Conservation (phyloP, 352 stramenopile species). For the Pythium dissotocum region DNA sequence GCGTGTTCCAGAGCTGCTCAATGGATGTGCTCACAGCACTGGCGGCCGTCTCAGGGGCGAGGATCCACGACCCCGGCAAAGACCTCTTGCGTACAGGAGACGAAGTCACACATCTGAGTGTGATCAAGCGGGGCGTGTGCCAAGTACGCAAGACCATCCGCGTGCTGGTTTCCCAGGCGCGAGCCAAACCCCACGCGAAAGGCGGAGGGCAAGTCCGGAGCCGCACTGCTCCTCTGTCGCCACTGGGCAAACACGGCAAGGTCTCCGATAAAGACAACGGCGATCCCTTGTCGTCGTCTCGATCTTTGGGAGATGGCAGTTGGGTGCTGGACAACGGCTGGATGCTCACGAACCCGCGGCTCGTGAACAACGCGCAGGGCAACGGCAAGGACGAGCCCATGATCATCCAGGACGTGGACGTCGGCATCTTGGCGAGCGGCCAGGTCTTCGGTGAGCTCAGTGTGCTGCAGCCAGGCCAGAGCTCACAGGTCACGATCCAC, state of each 20-base stretch:
- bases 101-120: slow-evolving; percentile 59
- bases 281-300: slow-evolving; percentile 34
- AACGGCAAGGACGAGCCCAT: slow-evolving; percentile 22
- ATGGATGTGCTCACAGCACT: slow-evolving; percentile 53
- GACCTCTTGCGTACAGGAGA: slow-evolving; percentile 56
- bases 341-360: slow-evolving; percentile 78
- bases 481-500: slow-evolving; percentile 59
- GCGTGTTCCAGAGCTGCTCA: slow-evolving; percentile 60
- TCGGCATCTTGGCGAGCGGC: slow-evolving; percentile 62
- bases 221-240: not conserved
- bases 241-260: not conserved
- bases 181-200: slow-evolving; percentile 3
- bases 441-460: slow-evolving; percentile 77
- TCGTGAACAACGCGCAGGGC: slow-evolving; percentile 49
- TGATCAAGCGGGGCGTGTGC: slow-evolving; percentile 72
- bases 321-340: slow-evolving; percentile 82
- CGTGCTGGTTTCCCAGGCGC: slow-evolving; percentile 18
- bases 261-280: slow-evolving; percentile 11
- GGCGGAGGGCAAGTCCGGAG: not conserved
- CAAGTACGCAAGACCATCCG: slow-evolving; percentile 63
- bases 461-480: slow-evolving; percentile 63
- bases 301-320: slow-evolving; percentile 44
- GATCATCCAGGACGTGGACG: slow-evolving; percentile 44
- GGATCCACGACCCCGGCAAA: slow-evolving; percentile 55
- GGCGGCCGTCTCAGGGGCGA: slow-evolving; percentile 45